phyloP scores from a whole-genome alignment of 2,329 filamentous ascomycete species.

The Aspergillus ustus region DNA sequence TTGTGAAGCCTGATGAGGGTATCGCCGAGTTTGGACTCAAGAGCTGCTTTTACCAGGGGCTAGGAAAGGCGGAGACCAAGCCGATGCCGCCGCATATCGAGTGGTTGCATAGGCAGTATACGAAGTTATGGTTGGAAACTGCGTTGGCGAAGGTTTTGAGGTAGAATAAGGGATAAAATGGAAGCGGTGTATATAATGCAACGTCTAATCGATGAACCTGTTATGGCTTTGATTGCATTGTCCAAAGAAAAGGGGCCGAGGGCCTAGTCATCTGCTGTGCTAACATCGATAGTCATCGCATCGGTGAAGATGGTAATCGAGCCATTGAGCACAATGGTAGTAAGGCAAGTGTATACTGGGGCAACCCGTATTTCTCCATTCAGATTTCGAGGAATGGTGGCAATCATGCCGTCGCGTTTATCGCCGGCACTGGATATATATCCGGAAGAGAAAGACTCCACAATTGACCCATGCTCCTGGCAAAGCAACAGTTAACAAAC shows the following conservation, averaged over 20 bases:
- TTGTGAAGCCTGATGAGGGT: constrained; percentile 61
- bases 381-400: too few relatives aligned
- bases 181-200: neutral
- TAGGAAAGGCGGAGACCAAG: constrained; percentile 46
- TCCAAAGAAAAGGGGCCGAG: neutral
- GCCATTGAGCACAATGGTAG: too few relatives aligned
- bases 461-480: too few relatives aligned
- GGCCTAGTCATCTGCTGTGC: too few relatives aligned
- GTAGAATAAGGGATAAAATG: constrained; percentile 7
- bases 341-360: too few relatives aligned
- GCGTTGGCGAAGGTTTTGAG: constrained; percentile 41
- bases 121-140: constrained; percentile 62
- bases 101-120: constrained; percentile 60
- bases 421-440: too few relatives aligned
- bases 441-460: too few relatives aligned
- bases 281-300: too few relatives aligned
- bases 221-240: neutral
- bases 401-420: too few relatives aligned
- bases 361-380: too few relatives aligned
- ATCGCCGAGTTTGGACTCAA: constrained; percentile 69
- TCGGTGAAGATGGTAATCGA: too few relatives aligned
- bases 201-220: neutral
- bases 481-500: too few relatives aligned
- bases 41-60: constrained; percentile 65
- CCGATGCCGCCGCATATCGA: constrained; percentile 55